Conservation (phyloP, 768 basidiomycete genomes). For the Candolleomyces aberdarensis region DNA sequence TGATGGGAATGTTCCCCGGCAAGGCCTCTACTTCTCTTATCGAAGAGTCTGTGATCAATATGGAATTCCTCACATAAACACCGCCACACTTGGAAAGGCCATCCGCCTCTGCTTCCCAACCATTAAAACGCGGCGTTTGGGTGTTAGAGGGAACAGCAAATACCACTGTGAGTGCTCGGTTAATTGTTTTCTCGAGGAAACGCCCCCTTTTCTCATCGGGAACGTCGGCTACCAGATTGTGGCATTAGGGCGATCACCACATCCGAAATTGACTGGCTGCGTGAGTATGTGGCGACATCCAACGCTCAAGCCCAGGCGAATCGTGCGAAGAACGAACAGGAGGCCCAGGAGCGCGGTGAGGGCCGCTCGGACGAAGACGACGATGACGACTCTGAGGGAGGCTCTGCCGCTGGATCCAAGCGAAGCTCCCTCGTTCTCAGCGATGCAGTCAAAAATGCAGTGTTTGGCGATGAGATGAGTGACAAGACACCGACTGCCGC, state of each 20-base stretch:
- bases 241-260: constrained; percentile 90
- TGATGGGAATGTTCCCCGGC: constrained; percentile 90
- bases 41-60: constrained; percentile 89
- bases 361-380: constrained; percentile 83
- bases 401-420: constrained; percentile 62
- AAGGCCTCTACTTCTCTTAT: constrained; percentile 93
- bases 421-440: constrained; percentile 70
- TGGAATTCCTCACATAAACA: constrained; percentile 92
- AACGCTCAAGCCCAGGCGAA: constrained; percentile 85
- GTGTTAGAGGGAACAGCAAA: constrained; percentile 93
- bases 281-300: constrained; percentile 88
- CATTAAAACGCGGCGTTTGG: constrained; percentile 91
- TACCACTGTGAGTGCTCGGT: constrained; percentile 72
- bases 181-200: constrained; percentile 27
- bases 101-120: constrained; percentile 91
- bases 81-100: constrained; percentile 92
- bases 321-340: constrained; percentile 68
- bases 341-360: constrained; percentile 55
- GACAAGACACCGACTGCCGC: constrained; percentile 88
- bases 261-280: constrained; percentile 87
- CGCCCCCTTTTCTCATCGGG: constrained; percentile 24
- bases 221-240: constrained; percentile 60
- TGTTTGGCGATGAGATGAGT: constrained; percentile 62
- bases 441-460: constrained; percentile 52
- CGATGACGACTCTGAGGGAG: constrained; percentile 80